These are phyloP conservation scores for Senna siamea DNA, from an alignment of 306 rosid genomes.

Conservation along the genomic window DNA sequence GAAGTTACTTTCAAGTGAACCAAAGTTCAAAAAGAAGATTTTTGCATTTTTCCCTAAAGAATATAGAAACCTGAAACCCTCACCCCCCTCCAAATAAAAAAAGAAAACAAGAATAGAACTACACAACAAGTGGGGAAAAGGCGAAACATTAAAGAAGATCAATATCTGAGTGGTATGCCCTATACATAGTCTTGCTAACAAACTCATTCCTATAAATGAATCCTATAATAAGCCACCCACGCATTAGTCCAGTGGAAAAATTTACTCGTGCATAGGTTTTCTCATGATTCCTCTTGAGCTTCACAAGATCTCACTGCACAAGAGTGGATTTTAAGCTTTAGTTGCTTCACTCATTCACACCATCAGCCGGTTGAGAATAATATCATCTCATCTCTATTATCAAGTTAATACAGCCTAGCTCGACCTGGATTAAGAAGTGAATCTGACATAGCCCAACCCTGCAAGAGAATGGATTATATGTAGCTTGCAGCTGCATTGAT, in stretches of 20 bases:
- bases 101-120: background rate
- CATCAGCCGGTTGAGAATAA: background rate
- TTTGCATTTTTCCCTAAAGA: too few relatives aligned
- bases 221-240: conserved; percentile 12
- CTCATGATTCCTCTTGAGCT: background rate
- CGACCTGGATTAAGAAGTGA: conserved; percentile 72
- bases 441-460: conserved; percentile 78
- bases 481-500: background rate
- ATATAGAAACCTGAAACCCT: background rate
- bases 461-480: conserved; percentile 1
- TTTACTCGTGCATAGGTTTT: background rate
- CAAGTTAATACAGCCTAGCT: conserved; percentile 50
- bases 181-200: conserved; percentile 10
- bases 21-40: too few relatives aligned
- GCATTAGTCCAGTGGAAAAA: background rate
- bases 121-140: background rate
- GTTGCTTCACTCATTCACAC: conserved; percentile 3
- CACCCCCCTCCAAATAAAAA: background rate
- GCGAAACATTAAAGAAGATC: background rate
- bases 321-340: background rate
- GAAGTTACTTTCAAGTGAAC: too few relatives aligned
- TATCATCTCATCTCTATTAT: conserved; percentile 6
- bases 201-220: background rate
- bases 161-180: background rate
- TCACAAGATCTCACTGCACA: background rate